Evolutionary conservation across 495 filamentous ascomycete species (phyloP).

Genomic region (Astrothelium macrocarpum): DNA sequence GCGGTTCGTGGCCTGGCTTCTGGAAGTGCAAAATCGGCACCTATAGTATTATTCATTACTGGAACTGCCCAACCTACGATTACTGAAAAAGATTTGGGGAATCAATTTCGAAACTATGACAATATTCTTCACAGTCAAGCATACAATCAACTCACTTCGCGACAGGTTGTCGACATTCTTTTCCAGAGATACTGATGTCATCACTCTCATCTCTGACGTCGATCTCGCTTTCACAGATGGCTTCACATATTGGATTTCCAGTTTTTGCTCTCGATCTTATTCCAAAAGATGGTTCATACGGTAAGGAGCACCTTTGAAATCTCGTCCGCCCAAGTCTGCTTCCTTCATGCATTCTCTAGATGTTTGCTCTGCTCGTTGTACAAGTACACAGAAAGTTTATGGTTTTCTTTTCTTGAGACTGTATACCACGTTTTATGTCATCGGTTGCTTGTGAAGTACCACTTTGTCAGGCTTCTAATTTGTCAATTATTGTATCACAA

Average conservation of each 20-base stretch:
- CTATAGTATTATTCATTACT: background rate
- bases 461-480: background rate
- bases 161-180: constrained; percentile 1
- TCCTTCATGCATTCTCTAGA: no score
- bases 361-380: background rate
- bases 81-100: background rate
- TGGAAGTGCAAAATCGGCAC: background rate
- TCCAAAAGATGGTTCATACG: no score
- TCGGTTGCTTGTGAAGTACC: background rate
- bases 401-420: background rate
- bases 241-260: background rate
- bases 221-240: background rate
- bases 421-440: background rate
- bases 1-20: background rate
- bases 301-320: no score
- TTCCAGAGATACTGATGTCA: background rate
- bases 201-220: background rate
- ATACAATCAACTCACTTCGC: background rate
- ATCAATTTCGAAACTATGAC: background rate
- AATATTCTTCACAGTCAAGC: background rate
- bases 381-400: background rate
- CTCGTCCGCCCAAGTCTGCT: no score
- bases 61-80: background rate
- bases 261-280: no score
- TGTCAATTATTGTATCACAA: background rate